phyloP scores from a whole-genome alignment of 106 monocot species.

The Dendrobium huoshanense region DNA sequence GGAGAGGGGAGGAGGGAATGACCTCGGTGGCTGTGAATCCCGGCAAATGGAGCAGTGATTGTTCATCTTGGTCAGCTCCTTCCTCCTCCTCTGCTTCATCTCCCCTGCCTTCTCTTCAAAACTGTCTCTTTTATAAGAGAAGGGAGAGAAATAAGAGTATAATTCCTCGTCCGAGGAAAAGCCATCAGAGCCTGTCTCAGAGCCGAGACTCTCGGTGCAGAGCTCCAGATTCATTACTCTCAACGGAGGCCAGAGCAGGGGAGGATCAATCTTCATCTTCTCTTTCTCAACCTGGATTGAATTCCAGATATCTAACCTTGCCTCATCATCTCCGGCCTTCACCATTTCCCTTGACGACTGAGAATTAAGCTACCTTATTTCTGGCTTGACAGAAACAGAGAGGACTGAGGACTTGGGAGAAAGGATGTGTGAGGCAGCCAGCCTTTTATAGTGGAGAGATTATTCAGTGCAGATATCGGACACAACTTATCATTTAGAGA shows the following conservation, averaged over 20 bases:
- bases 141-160: conserved; percentile 1
- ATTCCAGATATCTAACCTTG: conserved; percentile 37
- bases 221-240: conserved; percentile 66
- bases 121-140: conserved; percentile 1
- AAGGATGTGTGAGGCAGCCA: too few species aligned
- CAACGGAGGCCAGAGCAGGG: conserved; percentile 31
- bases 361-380: too few species aligned
- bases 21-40: conserved; percentile 13
- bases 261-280: neutral
- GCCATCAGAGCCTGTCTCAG: conserved; percentile 77
- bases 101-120: neutral
- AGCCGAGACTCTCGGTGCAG: conserved; percentile 92
- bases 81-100: neutral
- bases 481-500: too few species aligned
- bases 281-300: conserved; percentile 42
- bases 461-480: too few species aligned
- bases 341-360: neutral
- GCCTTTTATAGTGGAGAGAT: too few species aligned
- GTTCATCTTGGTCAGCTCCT: conserved; percentile 45
- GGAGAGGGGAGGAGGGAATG: conserved; percentile 71
- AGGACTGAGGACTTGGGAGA: too few species aligned
- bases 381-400: too few species aligned
- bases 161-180: conserved; percentile 27
- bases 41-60: conserved; percentile 66
- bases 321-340: neutral